Evolutionary conservation across 306 rosid genomes (phyloP).

Genomic region (Cicer arietinum): DNA sequence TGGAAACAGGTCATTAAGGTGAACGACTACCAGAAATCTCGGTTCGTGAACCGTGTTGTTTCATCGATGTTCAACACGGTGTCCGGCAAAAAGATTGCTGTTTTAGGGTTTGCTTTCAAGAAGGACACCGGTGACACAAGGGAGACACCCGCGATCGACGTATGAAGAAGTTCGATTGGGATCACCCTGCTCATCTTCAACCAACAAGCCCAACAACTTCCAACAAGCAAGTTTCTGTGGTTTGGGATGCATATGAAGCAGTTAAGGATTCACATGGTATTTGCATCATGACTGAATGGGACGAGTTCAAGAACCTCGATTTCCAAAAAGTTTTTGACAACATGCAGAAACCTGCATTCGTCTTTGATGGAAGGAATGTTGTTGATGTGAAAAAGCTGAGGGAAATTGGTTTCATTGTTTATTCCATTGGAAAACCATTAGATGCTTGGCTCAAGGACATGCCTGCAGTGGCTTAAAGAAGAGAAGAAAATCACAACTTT

Average conservation of each 20-base stretch:
- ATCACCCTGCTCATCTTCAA: constrained; percentile 83
- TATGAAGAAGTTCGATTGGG: constrained; percentile 95
- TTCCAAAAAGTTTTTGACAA: constrained; percentile 64
- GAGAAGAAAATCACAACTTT: constrained; percentile 24
- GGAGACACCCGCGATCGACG: constrained; percentile 92
- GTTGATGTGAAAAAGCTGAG: constrained; percentile 69
- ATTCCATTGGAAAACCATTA: constrained; percentile 81
- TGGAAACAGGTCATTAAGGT: constrained; percentile 95
- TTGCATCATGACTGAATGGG: constrained; percentile 85
- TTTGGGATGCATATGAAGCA: constrained; percentile 75
- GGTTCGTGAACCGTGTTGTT: constrained; percentile 82
- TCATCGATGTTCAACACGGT: constrained; percentile 91
- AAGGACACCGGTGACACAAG: constrained; percentile 92
- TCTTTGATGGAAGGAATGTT: constrained; percentile 78
- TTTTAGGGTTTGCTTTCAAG: constrained; percentile 88
- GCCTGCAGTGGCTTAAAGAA: constrained; percentile 79
- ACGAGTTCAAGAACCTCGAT: constrained; percentile 76
- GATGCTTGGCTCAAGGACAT: constrained; percentile 91
- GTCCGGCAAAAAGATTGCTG: constrained; percentile 75
- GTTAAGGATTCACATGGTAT: constrained; percentile 78
- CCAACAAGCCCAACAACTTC: constrained; percentile 71
- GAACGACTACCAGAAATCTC: constrained; percentile 86
- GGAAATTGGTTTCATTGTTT: constrained; percentile 82
- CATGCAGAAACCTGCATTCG: constrained; percentile 91
- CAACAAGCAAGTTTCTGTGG: constrained; percentile 66